Base-by-base conservation (phyloP, 257 asterid genomes). In the Fraxinus anomala region DNA sequence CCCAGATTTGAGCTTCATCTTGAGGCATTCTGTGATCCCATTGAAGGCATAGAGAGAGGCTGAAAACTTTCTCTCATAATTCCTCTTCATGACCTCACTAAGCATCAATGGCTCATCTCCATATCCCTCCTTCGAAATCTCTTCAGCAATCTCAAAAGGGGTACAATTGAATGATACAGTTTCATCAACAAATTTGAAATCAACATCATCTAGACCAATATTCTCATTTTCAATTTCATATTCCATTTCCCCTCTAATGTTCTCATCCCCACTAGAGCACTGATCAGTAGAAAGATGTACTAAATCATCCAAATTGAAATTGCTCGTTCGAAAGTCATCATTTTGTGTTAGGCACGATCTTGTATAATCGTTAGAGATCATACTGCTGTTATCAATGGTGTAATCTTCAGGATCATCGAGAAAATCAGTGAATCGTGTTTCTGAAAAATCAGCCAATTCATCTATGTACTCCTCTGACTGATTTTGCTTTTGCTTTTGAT, bases 321-420 rank as follows among this genome's bases (percentile, higher is more conserved):
- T 82, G 23, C 77, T 68, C 0, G 23, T 68, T 51, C 71, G 76
- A 13, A 33, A 36, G 37, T 66, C 33, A 30, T 80, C 80, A 30
- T 76, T 74, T 54, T 70, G 80, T 10, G 40, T 28, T 17, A 30
- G 16, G 24, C 82, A 77, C 21, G 89, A 61, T 28, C 77, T 68
- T 78, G 28, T 72, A 59, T 76, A 80, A 28, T 2, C 14, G 12
- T 63, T 30, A 39, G 31, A 24, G 30, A 42, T 80, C 74, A 51
- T 24, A 70, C 21, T 54, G 37, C 44, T 63, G 30, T 73, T 74
- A 16, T 83, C 88, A 36, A 83, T 36, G 47, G 75, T 1, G 40
- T 49, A 84, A 59, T 85, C 88, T 44, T 87, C 96, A 0, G 86
- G 85, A 11, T 91, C 91, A 49, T 87, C 89, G 76, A 92, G 88